phyloP scores from a whole-genome alignment of 2,329 filamentous ascomycete genomes.

The Fusarium sp. region DNA sequence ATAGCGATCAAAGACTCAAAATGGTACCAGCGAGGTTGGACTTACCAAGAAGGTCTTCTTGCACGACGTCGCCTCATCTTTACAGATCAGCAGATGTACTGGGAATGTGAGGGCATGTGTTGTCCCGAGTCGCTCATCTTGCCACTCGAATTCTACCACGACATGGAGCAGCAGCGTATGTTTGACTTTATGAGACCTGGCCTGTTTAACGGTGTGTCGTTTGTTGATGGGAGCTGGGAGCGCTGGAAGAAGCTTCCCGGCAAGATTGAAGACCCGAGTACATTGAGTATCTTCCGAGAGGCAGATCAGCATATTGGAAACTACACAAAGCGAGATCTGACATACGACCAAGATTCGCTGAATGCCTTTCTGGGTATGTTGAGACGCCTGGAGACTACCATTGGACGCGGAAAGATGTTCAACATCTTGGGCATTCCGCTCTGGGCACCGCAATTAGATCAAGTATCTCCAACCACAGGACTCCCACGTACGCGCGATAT shows the following conservation, averaged over 20 bases:
- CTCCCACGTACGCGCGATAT: slow-evolving; percentile 50
- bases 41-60: slow-evolving; percentile 55
- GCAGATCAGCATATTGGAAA: slow-evolving; percentile 51
- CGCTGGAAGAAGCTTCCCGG: slow-evolving; percentile 51
- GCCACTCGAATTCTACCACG: slow-evolving; percentile 51
- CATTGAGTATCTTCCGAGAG: slow-evolving; percentile 53
- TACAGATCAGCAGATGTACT: slow-evolving; percentile 56
- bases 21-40: slow-evolving; percentile 56
- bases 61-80: slow-evolving; percentile 55
- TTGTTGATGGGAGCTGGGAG: slow-evolving; percentile 53
- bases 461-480: slow-evolving; percentile 19
- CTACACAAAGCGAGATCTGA: slow-evolving; percentile 50
- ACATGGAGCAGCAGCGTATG: slow-evolving; percentile 52
- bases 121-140: slow-evolving; percentile 53
- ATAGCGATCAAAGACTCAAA: slow-evolving; percentile 49
- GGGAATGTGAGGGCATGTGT: slow-evolving; percentile 55
- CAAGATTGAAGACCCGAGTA: slow-evolving; percentile 49
- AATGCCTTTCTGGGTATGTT: slow-evolving; percentile 51
- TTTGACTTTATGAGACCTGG: slow-evolving; percentile 53
- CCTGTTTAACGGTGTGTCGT: slow-evolving; percentile 53
- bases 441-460: slow-evolving; percentile 45
- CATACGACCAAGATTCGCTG: slow-evolving; percentile 51
- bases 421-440: slow-evolving; percentile 51
- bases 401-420: slow-evolving; percentile 49
- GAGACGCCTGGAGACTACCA: slow-evolving; percentile 49